Evolutionary conservation across 2,329 filamentous ascomycete species (phyloP).

Genomic region (Nemania sp.): DNA sequence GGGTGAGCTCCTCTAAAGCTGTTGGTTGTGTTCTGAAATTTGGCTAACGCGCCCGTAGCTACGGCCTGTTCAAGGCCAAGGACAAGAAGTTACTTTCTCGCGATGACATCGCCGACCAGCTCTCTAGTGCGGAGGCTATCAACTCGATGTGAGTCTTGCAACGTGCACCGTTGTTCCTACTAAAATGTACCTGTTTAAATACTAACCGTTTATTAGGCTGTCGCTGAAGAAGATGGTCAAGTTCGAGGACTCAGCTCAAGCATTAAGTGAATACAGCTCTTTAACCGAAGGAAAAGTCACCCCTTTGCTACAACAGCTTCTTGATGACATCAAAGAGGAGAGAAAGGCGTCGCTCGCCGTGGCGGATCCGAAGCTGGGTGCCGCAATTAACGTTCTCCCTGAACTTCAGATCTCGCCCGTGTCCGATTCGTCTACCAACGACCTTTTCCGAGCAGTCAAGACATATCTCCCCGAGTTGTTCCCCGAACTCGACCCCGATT

Average conservation of each 20-base stretch:
- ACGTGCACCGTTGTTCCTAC: slow-evolving; percentile 19
- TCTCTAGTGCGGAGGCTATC: slow-evolving; percentile 84
- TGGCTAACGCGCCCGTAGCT: slow-evolving; percentile 66
- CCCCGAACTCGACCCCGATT: slow-evolving; percentile 84
- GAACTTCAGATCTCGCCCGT: slow-evolving; percentile 86
- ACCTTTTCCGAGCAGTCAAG: slow-evolving; percentile 94
- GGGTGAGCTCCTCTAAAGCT: slow-evolving; percentile 62
- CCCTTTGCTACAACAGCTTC: slow-evolving; percentile 81
- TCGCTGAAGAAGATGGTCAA: slow-evolving; percentile 98
- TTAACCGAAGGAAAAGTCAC: slow-evolving; percentile 96
- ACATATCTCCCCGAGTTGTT: slow-evolving; percentile 91
- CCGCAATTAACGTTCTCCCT: slow-evolving; percentile 91
- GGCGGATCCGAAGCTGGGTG: slow-evolving; percentile 91
- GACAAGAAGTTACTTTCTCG: slow-evolving; percentile 98
- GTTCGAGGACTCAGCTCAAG: slow-evolving; percentile 92
- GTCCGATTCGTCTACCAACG: slow-evolving; percentile 83
- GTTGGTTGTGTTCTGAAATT: background rate
- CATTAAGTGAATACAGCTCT: slow-evolving; percentile 89
- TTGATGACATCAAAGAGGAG: slow-evolving; percentile 94
- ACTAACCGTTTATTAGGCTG: slow-evolving; percentile 64
- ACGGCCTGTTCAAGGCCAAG: slow-evolving; percentile 97
- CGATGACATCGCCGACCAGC: slow-evolving; percentile 80
- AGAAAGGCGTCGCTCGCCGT: slow-evolving; percentile 96
- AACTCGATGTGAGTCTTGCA: slow-evolving; percentile 78
- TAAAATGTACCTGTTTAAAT: background rate